Percentiles rank a stretch among this genome's conserved stretches.
phyloP scores from a whole-genome alignment of 345 rosid species.

The Sapria himalayana region DNA sequence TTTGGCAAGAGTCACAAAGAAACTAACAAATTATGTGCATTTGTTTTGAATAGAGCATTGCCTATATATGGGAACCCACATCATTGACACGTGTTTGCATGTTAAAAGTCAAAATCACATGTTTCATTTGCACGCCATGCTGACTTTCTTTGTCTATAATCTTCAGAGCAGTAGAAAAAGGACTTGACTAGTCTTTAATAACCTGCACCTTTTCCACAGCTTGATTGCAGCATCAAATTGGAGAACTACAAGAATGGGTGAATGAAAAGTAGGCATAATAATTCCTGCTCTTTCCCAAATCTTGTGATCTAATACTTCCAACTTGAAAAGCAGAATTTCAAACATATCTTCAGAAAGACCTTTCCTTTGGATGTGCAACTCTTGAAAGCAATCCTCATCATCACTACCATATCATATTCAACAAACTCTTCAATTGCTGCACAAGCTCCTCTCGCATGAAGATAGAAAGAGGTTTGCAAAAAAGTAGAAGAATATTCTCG shows the following conservation, averaged over 20 bases:
- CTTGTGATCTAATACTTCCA: constrained; percentile 95
- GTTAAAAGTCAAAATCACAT: too few relatives aligned
- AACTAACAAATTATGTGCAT: too few relatives aligned
- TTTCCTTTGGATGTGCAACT: constrained; percentile 37
- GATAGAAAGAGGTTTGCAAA: constrained; percentile 57
- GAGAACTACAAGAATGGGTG: constrained; percentile 65
- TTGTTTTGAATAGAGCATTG: too few relatives aligned
- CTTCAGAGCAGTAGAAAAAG: too few relatives aligned
- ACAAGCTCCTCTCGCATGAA: constrained; percentile 95
- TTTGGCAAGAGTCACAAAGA: too few relatives aligned
- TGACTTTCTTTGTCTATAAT: too few relatives aligned
- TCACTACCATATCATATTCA: constrained; percentile 94
- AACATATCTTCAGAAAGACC: constrained; percentile 38
- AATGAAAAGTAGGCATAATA: constrained; percentile 60
- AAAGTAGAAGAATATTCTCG: constrained; percentile 70
- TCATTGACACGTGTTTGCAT: too few relatives aligned
- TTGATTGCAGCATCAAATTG: constrained; percentile 71
- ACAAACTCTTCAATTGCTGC: constrained; percentile 95
- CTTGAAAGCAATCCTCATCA: constrained; percentile 88
- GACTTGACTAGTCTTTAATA: too few relatives aligned
- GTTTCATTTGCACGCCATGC: too few relatives aligned
- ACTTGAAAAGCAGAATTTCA: constrained; percentile 58
- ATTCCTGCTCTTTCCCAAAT: constrained; percentile 93
- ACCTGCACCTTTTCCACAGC: too few relatives aligned
- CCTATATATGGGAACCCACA: too few relatives aligned